Evolutionary conservation across 352 stramenopile species (phyloP), one percentile per base, ranked within the genome.

Genomic region (Phytophthora hibernalis): DNA sequence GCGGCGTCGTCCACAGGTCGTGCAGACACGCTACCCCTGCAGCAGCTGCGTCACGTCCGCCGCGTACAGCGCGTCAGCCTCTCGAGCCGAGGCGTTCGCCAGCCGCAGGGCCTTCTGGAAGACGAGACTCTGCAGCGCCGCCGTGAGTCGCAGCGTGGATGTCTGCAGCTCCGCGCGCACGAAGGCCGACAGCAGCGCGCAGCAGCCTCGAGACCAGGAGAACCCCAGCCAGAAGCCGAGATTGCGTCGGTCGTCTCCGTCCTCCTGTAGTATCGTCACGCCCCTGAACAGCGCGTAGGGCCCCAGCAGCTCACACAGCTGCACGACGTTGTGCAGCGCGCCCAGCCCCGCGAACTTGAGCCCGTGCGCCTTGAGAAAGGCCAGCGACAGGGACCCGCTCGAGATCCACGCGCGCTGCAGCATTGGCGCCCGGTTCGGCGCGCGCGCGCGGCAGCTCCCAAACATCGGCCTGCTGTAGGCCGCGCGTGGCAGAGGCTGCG

Each of bases 81-180:
- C 77, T 56, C 80, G 80, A 16, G 53, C 44, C 6, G 56, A 71
- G 7, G 69, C 65, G 16, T 68, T 67, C 15, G 70, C 72, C 11
- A 93, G 72, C 0, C 82, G 70, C 45, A 92, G 61, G 22, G 83
- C 76, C 62, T 93, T 92, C 63, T 90, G 84, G 63, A 92, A 89
- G 2, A 95, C 74, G 43, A 91, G 62, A 65, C 80, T 89, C 74
- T 92, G 84, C 54, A 95, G 69, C 38, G 78, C 83, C 52, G 79
- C 73, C 16, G 83, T 82, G 45, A 93, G 84, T 54, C 77, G 74
- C 61, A 93, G 54, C 52, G 81, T 85, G 28, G 79, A 75, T 21
- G 87, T 74, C 68, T 91, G 80, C 31, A 85, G 82, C 68, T 92
- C 83, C 1, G 71, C 48, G 50, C 83, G 82, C 20, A 86, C 84